Base-by-base conservation (phyloP, 371 early-diverging fungal genomes). In the Dipsacomyces acuminosporus region DNA sequence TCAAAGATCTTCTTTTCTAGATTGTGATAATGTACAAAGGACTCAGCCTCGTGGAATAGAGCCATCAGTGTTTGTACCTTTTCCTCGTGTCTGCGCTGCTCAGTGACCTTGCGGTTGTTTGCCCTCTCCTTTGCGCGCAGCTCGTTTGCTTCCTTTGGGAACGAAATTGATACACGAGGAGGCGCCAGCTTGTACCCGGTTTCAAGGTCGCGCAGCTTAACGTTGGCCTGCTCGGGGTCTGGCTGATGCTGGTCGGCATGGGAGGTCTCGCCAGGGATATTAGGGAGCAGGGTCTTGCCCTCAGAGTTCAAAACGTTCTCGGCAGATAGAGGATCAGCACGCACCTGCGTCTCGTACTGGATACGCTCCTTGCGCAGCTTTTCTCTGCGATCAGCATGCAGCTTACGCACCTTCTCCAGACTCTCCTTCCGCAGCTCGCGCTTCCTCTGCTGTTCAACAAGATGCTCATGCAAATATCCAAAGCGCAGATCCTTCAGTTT, bases 221-320 rank as follows among this genome's bases (percentile, higher is more conserved):
- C 26, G n/a, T 8, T 8, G 19, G 3, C 19, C 48, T 35, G 17
- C 17, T 17, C 41, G 4, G 41, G 18, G 11, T 30, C 30, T n/a
- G 34, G 19, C 22, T 17, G 19, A n/a, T 38, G 22, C 35, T 40
- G 22, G 20, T 48, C 38, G 14, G 23, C 30, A 20, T 48, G 22
- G 15, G 23, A 40, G 15, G 25, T 19, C 8, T 18, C 36, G 14
- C 15, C 54, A 2, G 50, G 40, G 0, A 58, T 15, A 34, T 61
- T 53, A 24, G 57, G 19, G 30, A 72, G 30, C 20, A 72, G 41
- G 0, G 73, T 73, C 41, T 44, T 45, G 19, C 73, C 73, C 46
- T 73, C 75, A 9, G 70, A 35, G 26, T 73, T 73, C 38, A 73
- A 41, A 23, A 73, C 73, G 45, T 73, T 73, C 30, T 56, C 62